Evolutionary conservation across 805 yeast genomes (phyloP).

Genomic region (Myxozyma mucilagina): DNA sequence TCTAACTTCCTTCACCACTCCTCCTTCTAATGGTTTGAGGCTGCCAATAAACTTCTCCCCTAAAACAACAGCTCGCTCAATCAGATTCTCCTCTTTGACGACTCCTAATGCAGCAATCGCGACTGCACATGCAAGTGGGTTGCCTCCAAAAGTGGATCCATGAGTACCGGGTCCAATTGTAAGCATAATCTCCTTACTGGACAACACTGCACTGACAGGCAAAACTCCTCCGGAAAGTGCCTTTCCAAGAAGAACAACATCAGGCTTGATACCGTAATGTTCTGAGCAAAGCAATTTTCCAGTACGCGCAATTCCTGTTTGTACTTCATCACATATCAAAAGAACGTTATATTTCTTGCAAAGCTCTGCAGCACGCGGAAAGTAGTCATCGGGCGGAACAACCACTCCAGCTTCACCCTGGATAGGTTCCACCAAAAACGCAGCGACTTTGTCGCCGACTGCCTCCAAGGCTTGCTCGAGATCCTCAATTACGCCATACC

Average conservation of each 20-base stretch:
- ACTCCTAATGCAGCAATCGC: constrained; percentile 93
- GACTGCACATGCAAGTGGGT: constrained; percentile 89
- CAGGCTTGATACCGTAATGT: constrained; percentile 84
- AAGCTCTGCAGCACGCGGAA: constrained; percentile 61
- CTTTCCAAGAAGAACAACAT: constrained; percentile 84
- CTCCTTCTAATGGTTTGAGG: constrained; percentile 42
- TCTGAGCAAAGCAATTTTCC: constrained; percentile 91
- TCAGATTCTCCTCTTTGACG: constrained; percentile 81
- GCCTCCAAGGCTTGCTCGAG: constrained; percentile 75
- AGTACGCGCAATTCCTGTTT: constrained; percentile 96
- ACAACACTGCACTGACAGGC: constrained; percentile 88
- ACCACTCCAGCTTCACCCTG: constrained; percentile 99
- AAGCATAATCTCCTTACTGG: constrained; percentile 87
- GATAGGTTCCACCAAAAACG: constrained; percentile 88
- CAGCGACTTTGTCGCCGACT: constrained; percentile 89
- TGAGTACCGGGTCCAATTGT: constrained; percentile 93
- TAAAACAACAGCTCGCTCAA: constrained; percentile 68
- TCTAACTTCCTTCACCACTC: constrained; percentile 62
- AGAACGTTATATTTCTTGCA: constrained; percentile 80
- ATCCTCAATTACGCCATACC: constrained; percentile 86
- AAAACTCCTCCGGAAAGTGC: constrained; percentile 94
- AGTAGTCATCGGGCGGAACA: constrained; percentile 83
- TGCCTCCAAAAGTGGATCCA: constrained; percentile 98
- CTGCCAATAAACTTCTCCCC: constrained; percentile 68
- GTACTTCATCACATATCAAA: constrained; percentile 94